Evolutionary conservation across 2,329 filamentous ascomycete genomes (phyloP), one percentile per base, ranked within the genome.

Genomic region (Diaporthe amygdali): DNA sequence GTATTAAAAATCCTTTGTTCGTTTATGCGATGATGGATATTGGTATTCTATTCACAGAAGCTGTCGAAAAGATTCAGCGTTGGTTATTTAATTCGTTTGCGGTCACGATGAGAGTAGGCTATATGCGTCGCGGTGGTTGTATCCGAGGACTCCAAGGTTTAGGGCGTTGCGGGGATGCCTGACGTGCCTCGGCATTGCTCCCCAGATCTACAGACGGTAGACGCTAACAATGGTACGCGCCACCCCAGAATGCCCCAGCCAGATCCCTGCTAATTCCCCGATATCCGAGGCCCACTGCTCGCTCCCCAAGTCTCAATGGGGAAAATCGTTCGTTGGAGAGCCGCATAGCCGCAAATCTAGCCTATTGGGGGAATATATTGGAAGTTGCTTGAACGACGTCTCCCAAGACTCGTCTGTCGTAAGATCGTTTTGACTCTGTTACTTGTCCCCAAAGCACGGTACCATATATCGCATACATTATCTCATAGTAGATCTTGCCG

Each of bases 311-410:
- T 46, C 56, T 41, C 12, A 20, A 46, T 32, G 5, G 22, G 56
- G 56, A 63, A 46, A 34, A 2, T 30, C n/a, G n/a, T 49, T 64
- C 59, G 41, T 64, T 64, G 20, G 59, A 34, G 59, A 64, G 59
- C 59, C 59, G 59, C 59, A 49, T 12, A 5, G 9, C 44, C 32
- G 34, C 15, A 22, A 10, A 32, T 30, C 44, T 64, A 64, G 30
- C 59, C 59, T 4, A 7, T 37, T 49, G 1, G 30, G 44, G 44
- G 2, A 64, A 49, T 49, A 17, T 15, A 27, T 37, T 47, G 27
- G 59, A 34, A 39, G 39, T 63, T 22, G n/a, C 27, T 46, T 25
- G 9, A 17, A 47, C 39, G 27, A 34, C 37, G 25, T 44, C 25
- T 44, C 15, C 15, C 7, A 2, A 27, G 15, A 27, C 34, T 7